Conservation (phyloP, 768 basidiomycete species). For the Boletus speciosus region DNA sequence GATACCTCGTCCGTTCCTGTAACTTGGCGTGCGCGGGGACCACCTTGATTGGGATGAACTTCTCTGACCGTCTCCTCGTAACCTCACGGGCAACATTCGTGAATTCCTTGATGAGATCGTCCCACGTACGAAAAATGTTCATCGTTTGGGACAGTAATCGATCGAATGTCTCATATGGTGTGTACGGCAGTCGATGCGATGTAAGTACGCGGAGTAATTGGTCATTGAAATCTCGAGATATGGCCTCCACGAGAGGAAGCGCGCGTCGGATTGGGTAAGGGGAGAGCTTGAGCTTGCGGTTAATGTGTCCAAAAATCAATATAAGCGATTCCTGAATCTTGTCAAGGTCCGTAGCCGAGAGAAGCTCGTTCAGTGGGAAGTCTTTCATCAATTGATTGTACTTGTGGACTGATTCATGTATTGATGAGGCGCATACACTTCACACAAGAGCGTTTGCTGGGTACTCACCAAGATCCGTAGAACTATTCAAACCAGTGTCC, state of each 20-base stretch:
- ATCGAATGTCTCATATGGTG: constrained; percentile 93
- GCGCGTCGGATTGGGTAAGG: constrained; percentile 96
- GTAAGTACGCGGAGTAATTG: constrained; percentile 88
- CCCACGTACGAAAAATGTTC: constrained; percentile 83
- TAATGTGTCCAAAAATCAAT: constrained; percentile 90
- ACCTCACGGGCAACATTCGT: constrained; percentile 92
- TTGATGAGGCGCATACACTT: not conserved
- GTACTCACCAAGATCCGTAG: constrained; percentile 75
- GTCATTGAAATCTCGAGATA: constrained; percentile 96
- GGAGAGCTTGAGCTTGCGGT: constrained; percentile 91
- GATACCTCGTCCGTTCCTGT: constrained; percentile 81
- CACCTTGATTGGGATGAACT: constrained; percentile 97
- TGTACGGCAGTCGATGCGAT: constrained; percentile 87
- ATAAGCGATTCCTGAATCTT: constrained; percentile 89
- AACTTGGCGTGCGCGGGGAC: constrained; percentile 86
- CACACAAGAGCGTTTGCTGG: not conserved
- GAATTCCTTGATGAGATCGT: constrained; percentile 87
- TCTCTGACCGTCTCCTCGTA: constrained; percentile 82
- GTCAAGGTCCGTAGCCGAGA: constrained; percentile 93
- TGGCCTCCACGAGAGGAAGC: constrained; percentile 95
- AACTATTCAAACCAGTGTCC: constrained; percentile 94
- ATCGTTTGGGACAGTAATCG: constrained; percentile 71
- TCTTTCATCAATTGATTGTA: constrained; percentile 99
- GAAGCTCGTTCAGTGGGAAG: constrained; percentile 93
- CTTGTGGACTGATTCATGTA: constrained; percentile 74